phyloP scores from a whole-genome alignment of 345 rosid genomes.

The Rhodamnia argentea region DNA sequence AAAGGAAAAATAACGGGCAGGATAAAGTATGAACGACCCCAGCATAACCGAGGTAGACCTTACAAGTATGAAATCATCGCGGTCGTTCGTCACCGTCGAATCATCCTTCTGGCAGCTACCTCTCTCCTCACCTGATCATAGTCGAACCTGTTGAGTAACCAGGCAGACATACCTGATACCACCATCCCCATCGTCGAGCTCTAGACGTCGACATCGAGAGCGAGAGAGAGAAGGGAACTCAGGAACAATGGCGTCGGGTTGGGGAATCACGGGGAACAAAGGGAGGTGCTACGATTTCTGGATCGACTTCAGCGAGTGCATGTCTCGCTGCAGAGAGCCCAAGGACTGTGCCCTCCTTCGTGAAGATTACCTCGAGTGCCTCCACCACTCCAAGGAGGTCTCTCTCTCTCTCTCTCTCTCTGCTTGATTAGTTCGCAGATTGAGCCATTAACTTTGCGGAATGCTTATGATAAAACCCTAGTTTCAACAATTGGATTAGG shows the following conservation, averaged over 20 bases:
- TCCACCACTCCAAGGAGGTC: conserved; percentile 99
- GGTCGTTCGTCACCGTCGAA: neutral
- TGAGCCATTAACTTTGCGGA: neutral
- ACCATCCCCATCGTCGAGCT: neutral
- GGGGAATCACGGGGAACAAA: conserved; percentile 95
- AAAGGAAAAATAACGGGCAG: neutral
- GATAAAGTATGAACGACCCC: neutral
- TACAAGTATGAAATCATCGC: neutral
- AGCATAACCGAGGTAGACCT: neutral
- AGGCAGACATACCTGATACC: neutral
- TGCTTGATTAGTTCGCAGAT: neutral
- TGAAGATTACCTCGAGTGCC: conserved; percentile 96
- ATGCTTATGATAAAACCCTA: neutral
- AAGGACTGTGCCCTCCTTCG: conserved; percentile 87
- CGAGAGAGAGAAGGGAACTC: neutral
- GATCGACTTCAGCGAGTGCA: conserved; percentile 89
- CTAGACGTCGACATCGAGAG: neutral
- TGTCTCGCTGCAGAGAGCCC: conserved; percentile 91
- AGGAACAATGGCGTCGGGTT: conserved; percentile 73
- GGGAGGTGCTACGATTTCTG: conserved; percentile 96
- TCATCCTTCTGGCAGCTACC: neutral
- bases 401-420: neutral
- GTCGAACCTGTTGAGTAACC: neutral
- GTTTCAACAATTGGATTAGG: neutral
- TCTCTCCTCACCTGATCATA: neutral